A percentile compares a stretch with the other conserved stretches of the same genome.
Conservation (phyloP, 768 basidiomycete species). For the Pulveroboletus sp. region DNA sequence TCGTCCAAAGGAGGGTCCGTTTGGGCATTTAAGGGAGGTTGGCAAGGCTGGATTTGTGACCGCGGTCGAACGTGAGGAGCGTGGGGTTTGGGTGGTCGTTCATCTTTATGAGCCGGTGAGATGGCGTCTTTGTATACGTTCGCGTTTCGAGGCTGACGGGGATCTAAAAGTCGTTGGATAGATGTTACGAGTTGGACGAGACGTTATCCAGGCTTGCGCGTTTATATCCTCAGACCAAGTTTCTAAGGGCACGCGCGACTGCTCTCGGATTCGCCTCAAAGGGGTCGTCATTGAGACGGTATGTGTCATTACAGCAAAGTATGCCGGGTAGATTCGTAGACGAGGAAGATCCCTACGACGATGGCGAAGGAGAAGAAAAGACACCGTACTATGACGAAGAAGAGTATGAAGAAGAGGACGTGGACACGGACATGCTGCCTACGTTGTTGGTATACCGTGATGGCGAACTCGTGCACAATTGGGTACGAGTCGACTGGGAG, state of each 20-base stretch:
- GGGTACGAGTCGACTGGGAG: conserved; percentile 89
- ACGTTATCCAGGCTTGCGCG: conserved; percentile 67
- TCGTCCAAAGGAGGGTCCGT: conserved; percentile 49
- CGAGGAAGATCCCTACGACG: conserved; percentile 48
- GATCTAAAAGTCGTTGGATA: conserved; percentile 58
- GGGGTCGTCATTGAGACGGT: conserved; percentile 16
- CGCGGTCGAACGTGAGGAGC: conserved; percentile 72
- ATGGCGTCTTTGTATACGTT: conserved; percentile 5
- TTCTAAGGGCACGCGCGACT: conserved; percentile 76
- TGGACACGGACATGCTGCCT: conserved; percentile 78
- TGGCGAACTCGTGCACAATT: conserved; percentile 82
- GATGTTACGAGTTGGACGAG: conserved; percentile 72
- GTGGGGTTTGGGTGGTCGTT: conserved; percentile 75
- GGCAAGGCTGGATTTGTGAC: conserved; percentile 68
- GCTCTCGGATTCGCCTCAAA: conserved; percentile 68
- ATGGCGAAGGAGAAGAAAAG: conserved; percentile 31
- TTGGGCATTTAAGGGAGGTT: conserved; percentile 81
- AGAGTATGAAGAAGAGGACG: conserved; percentile 55
- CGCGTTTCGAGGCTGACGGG: conserved; percentile 1
- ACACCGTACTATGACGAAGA: conserved; percentile 36
- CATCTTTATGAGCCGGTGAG: conserved; percentile 82
- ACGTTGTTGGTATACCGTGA: conserved; percentile 76
- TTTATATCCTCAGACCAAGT: conserved; percentile 69
- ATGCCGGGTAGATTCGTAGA: conserved; percentile 32
- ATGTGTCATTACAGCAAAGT: conserved; percentile 3